Evolutionary conservation across 192 early-diverging fungal species (phyloP).

Genomic region (Podila verticillata): DNA sequence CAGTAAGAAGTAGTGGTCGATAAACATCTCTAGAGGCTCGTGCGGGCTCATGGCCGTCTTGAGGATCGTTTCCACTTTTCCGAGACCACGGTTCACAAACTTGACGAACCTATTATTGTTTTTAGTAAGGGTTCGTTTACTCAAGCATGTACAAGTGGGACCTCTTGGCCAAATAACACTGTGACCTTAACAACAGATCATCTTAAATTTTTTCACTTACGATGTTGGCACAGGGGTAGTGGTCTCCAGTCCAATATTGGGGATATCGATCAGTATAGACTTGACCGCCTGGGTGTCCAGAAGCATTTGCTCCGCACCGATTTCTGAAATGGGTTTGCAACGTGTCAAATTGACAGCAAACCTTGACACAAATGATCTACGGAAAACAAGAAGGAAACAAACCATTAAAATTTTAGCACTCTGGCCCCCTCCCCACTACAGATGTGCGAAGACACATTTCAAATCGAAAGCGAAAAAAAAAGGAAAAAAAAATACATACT

Average conservation of each 20-base stretch:
- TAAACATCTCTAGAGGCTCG: slow-evolving; percentile 85
- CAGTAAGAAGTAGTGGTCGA: slow-evolving; percentile 90
- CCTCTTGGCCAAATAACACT: background rate
- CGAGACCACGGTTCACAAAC: slow-evolving; percentile 83
- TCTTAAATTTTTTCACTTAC: slow-evolving; percentile 47
- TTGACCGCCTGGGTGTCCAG: slow-evolving; percentile 95
- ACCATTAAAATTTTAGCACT: background rate
- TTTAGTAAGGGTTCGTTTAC: slow-evolving; percentile 4
- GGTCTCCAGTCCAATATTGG: slow-evolving; percentile 67
- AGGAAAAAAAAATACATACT: slow-evolving; percentile 64
- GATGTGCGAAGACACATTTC: background rate
- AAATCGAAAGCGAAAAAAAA: slow-evolving; percentile 4
- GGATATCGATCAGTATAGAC: slow-evolving; percentile 79
- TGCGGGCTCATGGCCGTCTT: slow-evolving; percentile 89
- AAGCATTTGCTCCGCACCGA: slow-evolving; percentile 97
- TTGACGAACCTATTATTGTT: slow-evolving; percentile 74
- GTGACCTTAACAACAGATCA: background rate
- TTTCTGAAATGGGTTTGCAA: slow-evolving; percentile 88
- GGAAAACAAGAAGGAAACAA: background rate
- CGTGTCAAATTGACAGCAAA: slow-evolving; percentile 76
- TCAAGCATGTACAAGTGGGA: background rate
- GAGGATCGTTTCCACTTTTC: slow-evolving; percentile 85
- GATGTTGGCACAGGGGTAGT: slow-evolving; percentile 64
- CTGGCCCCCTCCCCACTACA: too few relatives aligned
- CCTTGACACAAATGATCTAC: slow-evolving; percentile 74